Evolutionary conservation across 306 rosid genomes (phyloP), one percentile per base, ranked within the genome.

Genomic region (Glycine tomentella): DNA sequence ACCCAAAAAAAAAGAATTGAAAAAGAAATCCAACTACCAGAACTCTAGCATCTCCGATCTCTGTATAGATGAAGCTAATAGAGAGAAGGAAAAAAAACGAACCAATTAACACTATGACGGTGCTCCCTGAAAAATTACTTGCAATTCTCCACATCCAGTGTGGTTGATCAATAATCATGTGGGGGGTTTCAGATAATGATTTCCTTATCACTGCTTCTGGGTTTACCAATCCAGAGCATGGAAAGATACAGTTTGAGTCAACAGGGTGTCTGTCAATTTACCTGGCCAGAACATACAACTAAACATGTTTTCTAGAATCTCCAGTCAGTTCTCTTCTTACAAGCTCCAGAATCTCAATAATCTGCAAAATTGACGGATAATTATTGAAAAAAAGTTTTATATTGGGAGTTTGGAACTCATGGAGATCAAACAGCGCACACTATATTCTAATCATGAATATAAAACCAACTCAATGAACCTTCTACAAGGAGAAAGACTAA

Each of bases 341-440:
- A 66, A 93, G 94, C 90, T 90, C 88, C 92, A 95, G 85, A 83
- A 84, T 85, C 75, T 90, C 97, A 61, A 75, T 88, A 81, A 95
- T 78, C 98, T 95, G 89, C 83, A 79, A 83, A 44, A 75, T 57
- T 6, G 62, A 81, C 46, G 76, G 63, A 56, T 61, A 77, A 78
- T 66, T 31, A 78, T 69, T 49, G 48, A 48, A 76, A 72, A n/a
- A n/a, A 55, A 44, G 3, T 59, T 50, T 2, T 25, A 17, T 25
- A 15, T 20, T 49, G 76, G 66, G 31, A 64, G 48, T 49, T 0
- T 58, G 76, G 66, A 38, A 64, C 55, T 49, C 0, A 25, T 0
- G 48, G 55, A 34, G 72, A 75, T 51, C 62, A 45, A 16, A 12
- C 31, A 33, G 49, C 15, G 14, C n/a, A 58, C 42, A 68, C 36